A percentile compares a stretch with the other conserved stretches of the same genome.
Conservation (phyloP, 1,284 basidiomycete genomes). For the Irpex lacteus region DNA sequence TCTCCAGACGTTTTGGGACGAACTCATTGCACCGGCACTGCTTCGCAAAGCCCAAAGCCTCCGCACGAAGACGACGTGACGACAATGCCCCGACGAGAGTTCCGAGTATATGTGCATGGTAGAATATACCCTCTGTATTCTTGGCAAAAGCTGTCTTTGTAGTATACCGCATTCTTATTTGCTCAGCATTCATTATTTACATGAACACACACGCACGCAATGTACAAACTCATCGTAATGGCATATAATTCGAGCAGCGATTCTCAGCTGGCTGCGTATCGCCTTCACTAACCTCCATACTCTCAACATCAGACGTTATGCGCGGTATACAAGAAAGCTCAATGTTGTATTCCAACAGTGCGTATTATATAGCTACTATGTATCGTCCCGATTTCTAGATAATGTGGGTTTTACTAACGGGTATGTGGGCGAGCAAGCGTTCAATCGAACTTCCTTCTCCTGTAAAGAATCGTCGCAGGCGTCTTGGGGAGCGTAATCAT, state of each 20-base stretch:
- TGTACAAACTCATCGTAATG: not conserved
- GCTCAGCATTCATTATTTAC: not conserved
- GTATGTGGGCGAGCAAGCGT: not conserved
- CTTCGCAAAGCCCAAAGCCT: not conserved
- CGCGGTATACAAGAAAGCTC: not conserved
- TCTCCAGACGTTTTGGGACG: conserved; percentile 1
- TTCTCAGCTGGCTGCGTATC: no score
- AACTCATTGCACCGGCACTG: not conserved
- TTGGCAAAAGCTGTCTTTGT: not conserved
- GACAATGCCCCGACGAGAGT: not conserved
- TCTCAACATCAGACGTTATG: not conserved
- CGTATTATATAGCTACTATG: not conserved
- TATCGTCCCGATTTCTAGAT: conserved; percentile 4
- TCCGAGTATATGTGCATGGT: not conserved
- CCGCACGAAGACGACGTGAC: not conserved
- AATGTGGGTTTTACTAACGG: conserved; percentile 3
- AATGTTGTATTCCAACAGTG: not conserved
- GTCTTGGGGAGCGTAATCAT: conserved; percentile 30
- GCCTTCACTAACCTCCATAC: no score
- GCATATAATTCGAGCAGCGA: not conserved
- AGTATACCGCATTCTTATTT: not conserved
- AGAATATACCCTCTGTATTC: not conserved
- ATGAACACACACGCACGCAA: not conserved
- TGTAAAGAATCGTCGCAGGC: conserved; percentile 39
- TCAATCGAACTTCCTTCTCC: conserved; percentile 36